These are phyloP conservation scores for Fremontodendron californicum DNA, from an alignment of 345 rosid species.

Conservation along the genomic window DNA sequence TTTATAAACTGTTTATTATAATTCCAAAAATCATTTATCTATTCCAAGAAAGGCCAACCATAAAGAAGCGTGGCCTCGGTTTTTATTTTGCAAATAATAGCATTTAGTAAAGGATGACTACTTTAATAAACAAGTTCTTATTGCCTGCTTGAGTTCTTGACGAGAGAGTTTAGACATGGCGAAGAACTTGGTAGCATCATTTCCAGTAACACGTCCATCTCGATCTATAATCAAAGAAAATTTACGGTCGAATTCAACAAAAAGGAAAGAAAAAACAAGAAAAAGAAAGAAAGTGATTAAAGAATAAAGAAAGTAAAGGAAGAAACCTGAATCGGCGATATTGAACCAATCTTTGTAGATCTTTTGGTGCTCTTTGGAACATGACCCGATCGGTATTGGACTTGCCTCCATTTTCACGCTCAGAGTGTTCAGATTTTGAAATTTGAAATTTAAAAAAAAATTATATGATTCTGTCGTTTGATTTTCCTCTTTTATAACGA, in stretches of 20 bases:
- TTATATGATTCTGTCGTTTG: background rate
- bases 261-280: background rate
- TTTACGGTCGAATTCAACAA: background rate
- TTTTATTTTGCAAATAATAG: background rate
- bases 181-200: slow-evolving; percentile 78
- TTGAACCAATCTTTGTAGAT: slow-evolving; percentile 82
- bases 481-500: slow-evolving; percentile 20
- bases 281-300: background rate
- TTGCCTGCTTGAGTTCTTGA: slow-evolving; percentile 84
- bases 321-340: slow-evolving; percentile 72
- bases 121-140: background rate
- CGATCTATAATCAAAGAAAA: slow-evolving; percentile 39
- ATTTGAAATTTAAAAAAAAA: slow-evolving; percentile 25
- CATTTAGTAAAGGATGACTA: background rate
- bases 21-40: background rate
- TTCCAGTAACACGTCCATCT: slow-evolving; percentile 80
- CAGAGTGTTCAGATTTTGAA: slow-evolving; percentile 1
- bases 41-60: background rate
- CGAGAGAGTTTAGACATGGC: slow-evolving; percentile 81
- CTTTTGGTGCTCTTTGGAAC: slow-evolving; percentile 65
- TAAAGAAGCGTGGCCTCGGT: background rate
- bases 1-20: background rate
- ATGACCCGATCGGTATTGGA: slow-evolving; percentile 32
- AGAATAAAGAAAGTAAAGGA: background rate
- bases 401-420: slow-evolving; percentile 43